Evolutionary conservation across 495 filamentous ascomycete genomes (phyloP), one percentile per base, ranked within the genome.

Genomic region (Hypoxylon crocopeplum): DNA sequence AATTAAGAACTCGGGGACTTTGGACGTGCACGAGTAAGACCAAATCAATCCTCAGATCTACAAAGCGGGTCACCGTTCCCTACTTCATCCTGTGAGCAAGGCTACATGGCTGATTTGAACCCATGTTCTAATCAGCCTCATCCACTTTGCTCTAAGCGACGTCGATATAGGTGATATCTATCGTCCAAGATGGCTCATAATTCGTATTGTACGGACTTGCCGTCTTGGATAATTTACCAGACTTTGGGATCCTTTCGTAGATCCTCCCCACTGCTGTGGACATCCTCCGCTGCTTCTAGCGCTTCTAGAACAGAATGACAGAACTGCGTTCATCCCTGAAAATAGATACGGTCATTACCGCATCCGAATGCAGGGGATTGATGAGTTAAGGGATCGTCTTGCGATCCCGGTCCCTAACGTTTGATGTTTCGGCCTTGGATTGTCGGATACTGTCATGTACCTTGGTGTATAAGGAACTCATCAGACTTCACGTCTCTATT

Each of bases 261-360:
- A 59, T 54, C 44, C 41, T 41, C 40, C 5, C 27, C 19, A 16
- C 17, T 16, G 2, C 6, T 20, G 27, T 38, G 52, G 42, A 38
- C 13, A 37, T 13, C 48, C 37, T 47, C 54, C 54, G 56, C 55
- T 55, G 48, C 55, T 64, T 59, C 60, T 58, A 64, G 54, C 48
- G 54, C 39, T 64, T 64, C 61, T 64, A 64, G 61, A 59, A 64
- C 27, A 37, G 42, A 44, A 47, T 51, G 29, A 49, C 12, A 42
- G 34, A 51, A 48, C 10, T 44, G 5, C 36, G n/a, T 29, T 24
- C 21, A 38, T 58, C 33, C 42, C 53, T 50, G 55, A 56, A 48
- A 64, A 51, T 59, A 51, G 50, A 11, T 41, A 56, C 47, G 55
- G 45, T 33, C 33, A 42, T 50, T 12, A n/a, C 55, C 44, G 39